A percentile compares a stretch with the other conserved stretches of the same genome.
These are phyloP conservation scores for Podospora conica DNA, from an alignment of 495 filamentous ascomycete species.

Conservation along the genomic window DNA sequence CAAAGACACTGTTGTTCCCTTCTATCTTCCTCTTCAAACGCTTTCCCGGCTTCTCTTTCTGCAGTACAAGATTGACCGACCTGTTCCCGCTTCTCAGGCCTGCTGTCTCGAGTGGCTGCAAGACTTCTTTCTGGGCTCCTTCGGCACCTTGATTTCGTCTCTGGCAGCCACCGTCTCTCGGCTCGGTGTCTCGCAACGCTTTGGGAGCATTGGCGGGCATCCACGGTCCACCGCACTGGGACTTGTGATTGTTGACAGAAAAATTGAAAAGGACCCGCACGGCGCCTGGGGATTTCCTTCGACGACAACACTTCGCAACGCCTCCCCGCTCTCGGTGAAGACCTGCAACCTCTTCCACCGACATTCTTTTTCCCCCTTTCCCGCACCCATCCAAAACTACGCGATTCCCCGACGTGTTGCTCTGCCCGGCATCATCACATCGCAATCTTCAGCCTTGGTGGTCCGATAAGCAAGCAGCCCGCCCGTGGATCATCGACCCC, in stretches of 20 bases:
- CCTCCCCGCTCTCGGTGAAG: neutral
- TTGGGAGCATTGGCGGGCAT: slow-evolving; percentile 20
- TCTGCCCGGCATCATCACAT: slow-evolving; percentile 10
- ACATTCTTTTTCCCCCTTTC: neutral
- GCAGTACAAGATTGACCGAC: neutral
- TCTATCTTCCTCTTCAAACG: slow-evolving; percentile 5
- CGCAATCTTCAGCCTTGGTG: slow-evolving; percentile 11
- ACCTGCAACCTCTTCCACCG: slow-evolving; percentile 5
- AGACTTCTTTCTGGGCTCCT: slow-evolving; percentile 3
- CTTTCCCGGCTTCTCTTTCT: neutral
- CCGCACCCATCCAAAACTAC: neutral
- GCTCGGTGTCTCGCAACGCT: slow-evolving; percentile 7
- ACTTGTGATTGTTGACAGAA: slow-evolving; percentile 33
- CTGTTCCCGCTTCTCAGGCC: neutral
- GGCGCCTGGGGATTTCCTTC: neutral
- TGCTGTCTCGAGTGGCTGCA: slow-evolving; percentile 4
- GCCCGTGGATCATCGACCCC: slow-evolving; percentile 25
- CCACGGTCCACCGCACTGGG: slow-evolving; percentile 15
- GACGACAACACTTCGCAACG: neutral
- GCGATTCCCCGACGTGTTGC: slow-evolving; percentile 9
- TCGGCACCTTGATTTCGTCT: slow-evolving; percentile 21
- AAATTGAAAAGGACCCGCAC: slow-evolving; percentile 25
- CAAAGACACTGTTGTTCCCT: slow-evolving; percentile 14
- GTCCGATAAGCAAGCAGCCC: slow-evolving; percentile 23
- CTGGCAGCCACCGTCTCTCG: slow-evolving; percentile 6